phyloP scores from a whole-genome alignment of 768 basidiomycete species.

The Boletus bicolor region DNA sequence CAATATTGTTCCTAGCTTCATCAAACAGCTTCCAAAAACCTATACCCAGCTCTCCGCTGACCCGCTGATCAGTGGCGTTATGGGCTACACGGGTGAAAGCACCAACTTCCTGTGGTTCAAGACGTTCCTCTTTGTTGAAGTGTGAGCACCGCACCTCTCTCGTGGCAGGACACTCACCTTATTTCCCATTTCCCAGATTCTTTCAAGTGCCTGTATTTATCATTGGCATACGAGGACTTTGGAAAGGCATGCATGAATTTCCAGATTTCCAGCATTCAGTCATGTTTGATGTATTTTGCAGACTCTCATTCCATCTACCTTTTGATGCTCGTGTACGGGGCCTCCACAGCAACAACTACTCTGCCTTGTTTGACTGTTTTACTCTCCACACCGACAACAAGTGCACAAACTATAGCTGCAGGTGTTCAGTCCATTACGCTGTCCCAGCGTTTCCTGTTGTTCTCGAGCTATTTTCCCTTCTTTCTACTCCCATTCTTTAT shows the following conservation, averaged over 20 bases:
- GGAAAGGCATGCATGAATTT: conserved; percentile 40
- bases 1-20: conserved; percentile 43
- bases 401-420: conserved; percentile 28
- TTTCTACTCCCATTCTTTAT: conserved; percentile 68
- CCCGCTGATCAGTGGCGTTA: conserved; percentile 56
- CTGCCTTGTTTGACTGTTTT: conserved; percentile 65
- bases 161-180: background rate
- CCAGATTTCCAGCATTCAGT: background rate
- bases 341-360: conserved; percentile 76
- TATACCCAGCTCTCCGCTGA: conserved; percentile 63
- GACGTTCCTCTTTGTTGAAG: conserved; percentile 59
- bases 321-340: conserved; percentile 69
- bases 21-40: conserved; percentile 43
- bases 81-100: conserved; percentile 39
- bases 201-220: conserved; percentile 80
- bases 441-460: conserved; percentile 53
- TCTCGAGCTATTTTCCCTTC: conserved; percentile 75
- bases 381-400: conserved; percentile 48
- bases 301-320: conserved; percentile 54
- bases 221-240: conserved; percentile 59
- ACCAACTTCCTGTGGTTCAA: conserved; percentile 57
- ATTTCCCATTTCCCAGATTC: conserved; percentile 27
- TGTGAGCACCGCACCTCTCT: conserved; percentile 36
- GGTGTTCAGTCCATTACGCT: conserved; percentile 41
- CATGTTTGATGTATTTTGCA: conserved; percentile 23